Percentiles rank a stretch among this genome's conserved stretches.
These are phyloP conservation scores for Solanum clarkiae DNA, from an alignment of 257 asterid genomes.

Conservation along the genomic window DNA sequence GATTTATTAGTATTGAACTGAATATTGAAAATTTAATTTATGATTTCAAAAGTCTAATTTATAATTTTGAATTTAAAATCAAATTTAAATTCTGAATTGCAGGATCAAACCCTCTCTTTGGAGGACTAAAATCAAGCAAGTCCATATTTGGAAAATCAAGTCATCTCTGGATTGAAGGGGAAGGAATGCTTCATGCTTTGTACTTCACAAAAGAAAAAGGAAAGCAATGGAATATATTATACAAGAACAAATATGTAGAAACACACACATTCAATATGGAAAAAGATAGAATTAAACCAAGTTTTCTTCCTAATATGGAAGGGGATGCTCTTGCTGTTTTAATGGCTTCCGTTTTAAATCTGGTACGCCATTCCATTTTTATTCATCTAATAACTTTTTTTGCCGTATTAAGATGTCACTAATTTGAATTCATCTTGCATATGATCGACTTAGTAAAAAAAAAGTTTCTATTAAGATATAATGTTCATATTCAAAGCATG, in stretches of 20 bases:
- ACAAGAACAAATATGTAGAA: constrained; percentile 23
- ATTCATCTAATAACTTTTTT: too few relatives aligned
- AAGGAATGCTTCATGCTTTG: constrained; percentile 42
- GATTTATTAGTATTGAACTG: not conserved
- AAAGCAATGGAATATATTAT: constrained; percentile 4
- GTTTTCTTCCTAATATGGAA: constrained; percentile 24
- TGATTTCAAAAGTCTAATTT: not conserved
- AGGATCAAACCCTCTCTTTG: constrained; percentile 37
- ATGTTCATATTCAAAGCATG: too few relatives aligned
- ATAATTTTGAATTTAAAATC: not conserved
- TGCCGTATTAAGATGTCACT: too few relatives aligned
- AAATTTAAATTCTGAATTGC: not conserved
- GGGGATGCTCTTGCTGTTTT: constrained; percentile 36
- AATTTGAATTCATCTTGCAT: too few relatives aligned
- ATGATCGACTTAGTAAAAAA: too few relatives aligned
- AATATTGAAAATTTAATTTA: not conserved
- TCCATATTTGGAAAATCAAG: constrained; percentile 32
- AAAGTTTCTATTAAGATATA: too few relatives aligned
- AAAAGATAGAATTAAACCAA: constrained; percentile 9
- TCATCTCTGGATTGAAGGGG: constrained; percentile 35
- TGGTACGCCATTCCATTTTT: not conserved
- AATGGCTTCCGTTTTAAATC: constrained; percentile 37
- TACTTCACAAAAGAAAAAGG: constrained; percentile 12
- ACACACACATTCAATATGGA: constrained; percentile 20
- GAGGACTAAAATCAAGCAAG: constrained; percentile 24